Evolutionary conservation across 129 eudicot species (phyloP).

Genomic region (Helianthus annuus): DNA sequence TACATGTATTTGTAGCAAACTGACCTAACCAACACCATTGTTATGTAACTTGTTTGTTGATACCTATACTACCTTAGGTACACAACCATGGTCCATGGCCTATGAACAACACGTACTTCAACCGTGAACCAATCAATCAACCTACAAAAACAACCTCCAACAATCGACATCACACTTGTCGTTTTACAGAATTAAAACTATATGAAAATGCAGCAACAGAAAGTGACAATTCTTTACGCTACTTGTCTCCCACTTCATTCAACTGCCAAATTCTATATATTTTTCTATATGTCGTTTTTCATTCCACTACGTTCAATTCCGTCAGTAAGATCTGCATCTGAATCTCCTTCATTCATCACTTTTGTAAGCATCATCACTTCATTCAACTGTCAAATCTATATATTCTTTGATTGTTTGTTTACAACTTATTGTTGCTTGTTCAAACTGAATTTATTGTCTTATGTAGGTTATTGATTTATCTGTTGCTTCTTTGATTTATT

Average conservation of each 20-base stretch:
- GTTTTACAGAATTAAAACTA: background rate
- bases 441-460: too few relatives aligned
- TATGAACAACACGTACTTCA: constrained; percentile 26
- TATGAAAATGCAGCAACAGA: constrained; percentile 18
- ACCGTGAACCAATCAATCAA: constrained; percentile 22
- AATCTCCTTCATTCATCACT: constrained; percentile 1
- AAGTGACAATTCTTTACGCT: constrained; percentile 33
- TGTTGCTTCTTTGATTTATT: too few relatives aligned
- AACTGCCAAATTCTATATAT: constrained; percentile 20
- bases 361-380: constrained; percentile 24
- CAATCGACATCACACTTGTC: constrained; percentile 24
- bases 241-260: constrained; percentile 27
- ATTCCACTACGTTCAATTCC: background rate
- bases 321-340: constrained; percentile 7
- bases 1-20: too few relatives aligned
- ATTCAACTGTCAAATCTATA: too few relatives aligned
- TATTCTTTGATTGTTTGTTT: constrained; percentile 1
- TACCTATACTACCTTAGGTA: background rate
- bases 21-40: too few relatives aligned
- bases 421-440: too few relatives aligned
- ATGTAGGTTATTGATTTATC: too few relatives aligned
- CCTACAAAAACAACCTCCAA: background rate
- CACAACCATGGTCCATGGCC: background rate
- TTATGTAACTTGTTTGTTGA: background rate
- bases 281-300: background rate